A percentile compares a stretch with the other conserved stretches of the same genome.
Conservation (phyloP, 139 green algal genomes). For the Chlorella sp. region DNA sequence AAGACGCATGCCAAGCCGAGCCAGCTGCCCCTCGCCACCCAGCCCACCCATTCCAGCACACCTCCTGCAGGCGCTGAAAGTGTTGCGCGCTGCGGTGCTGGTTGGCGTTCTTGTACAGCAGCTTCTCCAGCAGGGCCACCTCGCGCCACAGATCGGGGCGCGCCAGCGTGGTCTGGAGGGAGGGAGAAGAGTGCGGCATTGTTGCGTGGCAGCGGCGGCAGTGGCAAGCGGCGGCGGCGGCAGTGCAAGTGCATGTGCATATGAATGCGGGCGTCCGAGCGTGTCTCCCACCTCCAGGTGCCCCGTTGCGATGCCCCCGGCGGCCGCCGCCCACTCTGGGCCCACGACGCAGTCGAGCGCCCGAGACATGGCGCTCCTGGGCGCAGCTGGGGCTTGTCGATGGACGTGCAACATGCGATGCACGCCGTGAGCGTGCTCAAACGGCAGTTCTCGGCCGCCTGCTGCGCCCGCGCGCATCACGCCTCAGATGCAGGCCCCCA, state of each 20-base stretch:
- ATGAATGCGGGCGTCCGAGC: no score
- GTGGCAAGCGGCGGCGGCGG: neutral
- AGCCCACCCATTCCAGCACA: no score
- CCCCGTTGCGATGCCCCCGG: neutral
- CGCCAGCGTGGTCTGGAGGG: neutral
- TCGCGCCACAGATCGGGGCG: conserved; percentile 22
- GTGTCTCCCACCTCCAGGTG: neutral
- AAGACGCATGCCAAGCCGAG: neutral
- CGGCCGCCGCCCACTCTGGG: conserved; percentile 15
- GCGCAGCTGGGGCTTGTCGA: no score
- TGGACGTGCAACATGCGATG: no score
- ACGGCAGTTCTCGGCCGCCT: no score
- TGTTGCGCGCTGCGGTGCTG: conserved; percentile 66
- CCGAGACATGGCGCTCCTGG: neutral
- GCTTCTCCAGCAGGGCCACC: conserved; percentile 56
- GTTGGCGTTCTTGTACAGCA: conserved; percentile 79
- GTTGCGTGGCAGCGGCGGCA: neutral
- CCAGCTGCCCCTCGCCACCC: neutral
- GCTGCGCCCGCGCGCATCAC: no score
- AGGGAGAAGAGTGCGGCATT: neutral
- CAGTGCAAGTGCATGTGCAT: no score
- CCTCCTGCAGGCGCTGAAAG: conserved; percentile 56
- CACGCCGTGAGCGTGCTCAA: no score
- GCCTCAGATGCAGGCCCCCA: no score
- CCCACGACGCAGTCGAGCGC: neutral